These are phyloP conservation scores for sorghum (Sorghum bicolor) DNA, from an alignment of 176 grass and related monocot genomes.

Conservation along the genomic window DNA sequence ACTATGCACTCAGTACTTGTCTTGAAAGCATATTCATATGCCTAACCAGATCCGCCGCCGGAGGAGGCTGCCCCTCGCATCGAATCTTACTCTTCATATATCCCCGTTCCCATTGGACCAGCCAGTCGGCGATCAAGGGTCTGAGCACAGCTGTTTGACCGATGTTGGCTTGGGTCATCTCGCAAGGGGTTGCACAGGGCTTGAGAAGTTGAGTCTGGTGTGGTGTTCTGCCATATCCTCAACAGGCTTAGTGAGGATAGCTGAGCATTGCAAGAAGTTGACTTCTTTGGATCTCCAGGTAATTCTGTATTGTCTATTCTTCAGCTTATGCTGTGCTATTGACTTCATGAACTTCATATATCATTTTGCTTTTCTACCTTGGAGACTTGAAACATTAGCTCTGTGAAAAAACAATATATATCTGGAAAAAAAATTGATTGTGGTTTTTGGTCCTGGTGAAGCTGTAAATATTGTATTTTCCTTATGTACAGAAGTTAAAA, in stretches of 20 bases:
- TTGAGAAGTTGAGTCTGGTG: slow-evolving; percentile 73
- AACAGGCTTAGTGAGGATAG: slow-evolving; percentile 57
- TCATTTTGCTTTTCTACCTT: too few relatives aligned
- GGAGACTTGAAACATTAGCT: not conserved
- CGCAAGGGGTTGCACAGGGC: slow-evolving; percentile 55
- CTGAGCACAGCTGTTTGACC: slow-evolving; percentile 49
- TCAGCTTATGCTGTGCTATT: not conserved
- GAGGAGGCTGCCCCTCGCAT: not conserved
- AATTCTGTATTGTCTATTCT: slow-evolving; percentile 7
- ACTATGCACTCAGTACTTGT: not conserved
- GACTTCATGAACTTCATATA: not conserved
- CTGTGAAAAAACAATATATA: not conserved
- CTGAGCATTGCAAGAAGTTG: slow-evolving; percentile 68
- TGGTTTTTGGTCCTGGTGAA: not conserved
- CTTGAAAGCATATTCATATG: slow-evolving; percentile 34
- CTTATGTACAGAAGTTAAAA: not conserved
- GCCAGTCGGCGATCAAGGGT: slow-evolving; percentile 20
- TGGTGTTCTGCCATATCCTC: slow-evolving; percentile 81
- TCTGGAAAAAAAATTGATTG: not conserved
- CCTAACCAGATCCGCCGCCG: not conserved
- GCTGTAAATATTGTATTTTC: not conserved
- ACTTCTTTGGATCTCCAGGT: slow-evolving; percentile 88
- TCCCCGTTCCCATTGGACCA: slow-evolving; percentile 13
- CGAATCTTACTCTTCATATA: not conserved
- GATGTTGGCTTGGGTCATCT: slow-evolving; percentile 64